These are phyloP conservation scores for Hypoxylon sp. DNA, from an alignment of 2,329 filamentous ascomycete species.

Conservation along the genomic window DNA sequence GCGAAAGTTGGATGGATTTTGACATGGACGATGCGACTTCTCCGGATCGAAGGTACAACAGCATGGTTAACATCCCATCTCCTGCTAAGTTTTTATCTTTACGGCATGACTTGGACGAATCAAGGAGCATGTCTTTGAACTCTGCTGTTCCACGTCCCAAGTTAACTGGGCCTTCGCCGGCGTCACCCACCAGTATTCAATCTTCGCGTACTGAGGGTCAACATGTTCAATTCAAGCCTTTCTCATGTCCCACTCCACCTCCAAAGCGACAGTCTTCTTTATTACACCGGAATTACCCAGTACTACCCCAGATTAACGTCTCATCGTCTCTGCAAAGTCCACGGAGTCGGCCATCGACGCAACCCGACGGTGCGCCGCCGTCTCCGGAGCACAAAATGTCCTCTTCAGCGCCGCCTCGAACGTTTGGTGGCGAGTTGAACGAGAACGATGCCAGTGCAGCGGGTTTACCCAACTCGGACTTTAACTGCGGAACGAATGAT, in stretches of 20 bases:
- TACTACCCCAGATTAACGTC: conserved; percentile 37
- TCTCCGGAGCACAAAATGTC: conserved; percentile 19
- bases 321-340: conserved; percentile 27
- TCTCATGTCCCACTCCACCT: conserved; percentile 33
- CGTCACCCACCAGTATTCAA: conserved; percentile 27
- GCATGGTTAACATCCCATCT: conserved; percentile 45
- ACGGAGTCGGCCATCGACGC: conserved; percentile 9
- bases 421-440: not conserved
- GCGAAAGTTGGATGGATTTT: conserved; percentile 52
- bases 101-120: conserved; percentile 31
- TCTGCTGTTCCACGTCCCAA: conserved; percentile 28
- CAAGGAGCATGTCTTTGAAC: conserved; percentile 45
- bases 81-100: conserved; percentile 30
- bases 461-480: not conserved
- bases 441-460: conserved; percentile 1
- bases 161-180: conserved; percentile 24
- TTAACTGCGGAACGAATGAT: conserved; percentile 1
- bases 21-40: conserved; percentile 45
- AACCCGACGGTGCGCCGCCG: not conserved
- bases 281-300: conserved; percentile 39
- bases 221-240: conserved; percentile 19
- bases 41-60: conserved; percentile 44
- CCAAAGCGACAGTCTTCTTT: conserved; percentile 47
- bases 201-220: conserved; percentile 15
- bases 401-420: conserved; percentile 4